Percentiles rank a stretch among this genome's conserved stretches.
Evolutionary conservation across 345 rosid genomes (phyloP).

Genomic region (Brassica cretica): DNA sequence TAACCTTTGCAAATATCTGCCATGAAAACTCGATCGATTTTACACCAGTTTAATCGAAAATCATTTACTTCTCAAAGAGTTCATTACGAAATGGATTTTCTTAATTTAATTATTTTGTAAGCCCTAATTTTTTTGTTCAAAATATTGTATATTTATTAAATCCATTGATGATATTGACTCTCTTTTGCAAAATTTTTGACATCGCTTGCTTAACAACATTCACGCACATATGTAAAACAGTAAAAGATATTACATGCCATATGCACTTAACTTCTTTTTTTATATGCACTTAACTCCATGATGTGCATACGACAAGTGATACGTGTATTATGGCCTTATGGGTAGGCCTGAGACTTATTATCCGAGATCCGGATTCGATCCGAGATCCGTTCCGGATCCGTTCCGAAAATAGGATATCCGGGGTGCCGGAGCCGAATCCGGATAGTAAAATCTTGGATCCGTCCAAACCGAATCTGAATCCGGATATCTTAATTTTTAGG

Average conservation of each 20-base stretch:
- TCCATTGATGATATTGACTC: neutral
- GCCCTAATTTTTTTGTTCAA: neutral
- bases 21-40: neutral
- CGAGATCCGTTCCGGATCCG: too few species aligned
- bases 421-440: too few species aligned
- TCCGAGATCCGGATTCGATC: too few species aligned
- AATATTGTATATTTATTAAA: neutral
- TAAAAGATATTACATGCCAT: neutral
- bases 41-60: neutral
- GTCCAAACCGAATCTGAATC: too few species aligned
- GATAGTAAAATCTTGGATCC: too few species aligned
- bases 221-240: neutral
- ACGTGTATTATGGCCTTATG: neutral
- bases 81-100: neutral
- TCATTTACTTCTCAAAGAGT: neutral
- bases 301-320: constrained; percentile 35
- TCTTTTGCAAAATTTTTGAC: neutral
- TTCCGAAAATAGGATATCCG: too few species aligned
- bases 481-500: too few species aligned
- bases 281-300: constrained; percentile 36
- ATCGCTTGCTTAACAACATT: neutral
- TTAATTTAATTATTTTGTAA: neutral
- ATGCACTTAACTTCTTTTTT: constrained; percentile 24
- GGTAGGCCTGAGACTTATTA: too few species aligned
- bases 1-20: neutral